Evolutionary conservation across 106 monocot species (phyloP), one percentile per base, ranked within the genome.

Genomic region (Triglochin maritima): DNA sequence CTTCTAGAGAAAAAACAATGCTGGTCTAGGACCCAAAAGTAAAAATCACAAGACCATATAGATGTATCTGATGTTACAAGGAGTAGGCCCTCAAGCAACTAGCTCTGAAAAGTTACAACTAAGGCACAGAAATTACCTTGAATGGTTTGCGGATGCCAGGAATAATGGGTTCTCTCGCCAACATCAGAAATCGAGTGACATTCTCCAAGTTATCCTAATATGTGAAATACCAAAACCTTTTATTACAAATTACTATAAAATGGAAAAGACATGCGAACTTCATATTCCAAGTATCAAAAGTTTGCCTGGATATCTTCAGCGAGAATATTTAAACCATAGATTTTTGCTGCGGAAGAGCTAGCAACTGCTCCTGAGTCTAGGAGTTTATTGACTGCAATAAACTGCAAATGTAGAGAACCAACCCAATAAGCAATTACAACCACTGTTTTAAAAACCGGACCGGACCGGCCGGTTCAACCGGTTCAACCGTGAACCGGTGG

Each of bases 1-100:
- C 96, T 81, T 96, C 96, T 46, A 91, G 79, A 76, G 86, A 96
- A 72, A 96, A 91, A 17, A 96, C 91, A 83, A 96, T 91, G 80
- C 96, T 96, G 50, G 96, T 96, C 96, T 96, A 69, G 42, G 53
- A 54, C 73, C 47, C 13, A 58, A 17, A 59, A 29, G 56, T 29
- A 62, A 57, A 50, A 51, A 51, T 29, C 29, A 29, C 29, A 29
- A 29, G 29, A 41, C 47, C 5, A 44, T 55, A 47, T 65, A 4
- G 29, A 46, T 58, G 43, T 29, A 29, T 29, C 29, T 29, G 29
- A 29, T 29, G 29, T 29, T 29, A 29, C 29, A 29, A 0, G 29
- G 29, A 29, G 29, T 29, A 29, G 29, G 29, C 29, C 29, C 29
- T 29, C 29, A 29, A 29, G 29, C 29, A 29, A 29, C 29, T 29